Evolutionary conservation across 495 filamentous ascomycete species (phyloP), one percentile per base, ranked within the genome.

Genomic region (Darksidea phi): DNA sequence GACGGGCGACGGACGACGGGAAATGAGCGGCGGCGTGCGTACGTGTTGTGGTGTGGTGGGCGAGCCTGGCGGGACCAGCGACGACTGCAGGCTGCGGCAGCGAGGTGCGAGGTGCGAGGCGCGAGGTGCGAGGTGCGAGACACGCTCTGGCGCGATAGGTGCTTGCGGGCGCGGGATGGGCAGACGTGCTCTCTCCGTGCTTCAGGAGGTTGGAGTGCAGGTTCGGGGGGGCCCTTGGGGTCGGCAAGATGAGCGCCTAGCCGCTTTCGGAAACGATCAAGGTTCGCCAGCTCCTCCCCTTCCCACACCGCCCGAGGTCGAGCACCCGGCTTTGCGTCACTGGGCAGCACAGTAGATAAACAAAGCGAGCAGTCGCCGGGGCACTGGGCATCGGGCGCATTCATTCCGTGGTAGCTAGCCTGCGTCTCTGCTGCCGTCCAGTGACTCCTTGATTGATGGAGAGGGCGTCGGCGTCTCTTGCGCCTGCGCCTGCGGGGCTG

Each of bases 1-100:
- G 66, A 68, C 58, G 41, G 28, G 61, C 48, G 48, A 57, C 28
- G 36, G 18, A 47, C 47, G 62, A 64, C 64, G 60, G 60, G 61
- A 10, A 10, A 32, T 3, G 4, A 10, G 28, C 28, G 28, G 28
- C 28, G 28, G 28, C 28, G 28, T 32, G 28, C 28, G 28, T 4
- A 10, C 28, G 28, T 32, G 28, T n/a, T n/a, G 67, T 54, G 67
- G 63, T 57, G 66, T 66, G 57, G 63, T 58, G 66, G 56, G 67
- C 61, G 49, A 46, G 56, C 55, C 47, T 26, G 37, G 54, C 34
- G n/a, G 12, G 58, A n/a, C 48, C 51, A 18, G 46, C 34, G 43
- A 18, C 26, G 51, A 37, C 15, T 52, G 38, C 21, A 42, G 61
- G 12, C 32, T 42, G 34, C 45, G 12, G 57, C 46, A 18, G 57